A percentile compares a stretch with the other conserved stretches of the same genome.
These are phyloP conservation scores for Stemphylium vesicarium DNA, from an alignment of 2,329 filamentous ascomycete genomes.

Conservation along the genomic window DNA sequence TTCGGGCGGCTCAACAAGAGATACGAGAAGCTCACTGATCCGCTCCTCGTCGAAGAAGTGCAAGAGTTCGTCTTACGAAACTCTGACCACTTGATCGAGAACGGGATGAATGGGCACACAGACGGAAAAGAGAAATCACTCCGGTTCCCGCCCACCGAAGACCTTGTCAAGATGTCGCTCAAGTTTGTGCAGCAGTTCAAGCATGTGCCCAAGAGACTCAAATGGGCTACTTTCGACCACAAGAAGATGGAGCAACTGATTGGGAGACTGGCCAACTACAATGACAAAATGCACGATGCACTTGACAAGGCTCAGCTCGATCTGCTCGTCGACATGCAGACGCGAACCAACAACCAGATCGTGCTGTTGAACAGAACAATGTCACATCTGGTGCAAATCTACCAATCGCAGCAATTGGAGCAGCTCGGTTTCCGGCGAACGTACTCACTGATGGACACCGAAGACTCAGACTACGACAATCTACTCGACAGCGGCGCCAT, in stretches of 20 bases:
- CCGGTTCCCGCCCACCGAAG: slow-evolving; percentile 40
- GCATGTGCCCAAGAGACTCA: slow-evolving; percentile 33
- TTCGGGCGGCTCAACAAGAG: slow-evolving; percentile 43
- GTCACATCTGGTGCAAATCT: slow-evolving; percentile 45
- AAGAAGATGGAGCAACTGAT: slow-evolving; percentile 43
- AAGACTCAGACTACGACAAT: slow-evolving; percentile 29
- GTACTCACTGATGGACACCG: slow-evolving; percentile 22
- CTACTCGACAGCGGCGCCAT: neutral
- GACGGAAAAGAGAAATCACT: slow-evolving; percentile 28
- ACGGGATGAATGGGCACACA: slow-evolving; percentile 7
- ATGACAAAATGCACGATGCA: slow-evolving; percentile 47
- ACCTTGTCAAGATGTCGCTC: slow-evolving; percentile 38
- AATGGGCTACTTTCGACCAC: slow-evolving; percentile 42
- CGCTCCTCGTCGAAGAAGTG: slow-evolving; percentile 34
- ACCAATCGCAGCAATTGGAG: slow-evolving; percentile 28
- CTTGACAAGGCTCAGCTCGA: slow-evolving; percentile 41
- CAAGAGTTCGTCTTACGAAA: slow-evolving; percentile 24
- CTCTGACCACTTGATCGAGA: slow-evolving; percentile 19
- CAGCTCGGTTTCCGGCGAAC: slow-evolving; percentile 15
- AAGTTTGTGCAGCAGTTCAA: slow-evolving; percentile 36
- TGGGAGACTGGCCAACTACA: slow-evolving; percentile 41
- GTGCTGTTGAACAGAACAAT: slow-evolving; percentile 46
- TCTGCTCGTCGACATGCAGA: slow-evolving; percentile 37
- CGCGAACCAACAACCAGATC: slow-evolving; percentile 46
- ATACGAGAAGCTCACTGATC: slow-evolving; percentile 38